Evolutionary conservation across 495 filamentous ascomycete genomes (phyloP).

Genomic region (Parathielavia hyrcaniae): DNA sequence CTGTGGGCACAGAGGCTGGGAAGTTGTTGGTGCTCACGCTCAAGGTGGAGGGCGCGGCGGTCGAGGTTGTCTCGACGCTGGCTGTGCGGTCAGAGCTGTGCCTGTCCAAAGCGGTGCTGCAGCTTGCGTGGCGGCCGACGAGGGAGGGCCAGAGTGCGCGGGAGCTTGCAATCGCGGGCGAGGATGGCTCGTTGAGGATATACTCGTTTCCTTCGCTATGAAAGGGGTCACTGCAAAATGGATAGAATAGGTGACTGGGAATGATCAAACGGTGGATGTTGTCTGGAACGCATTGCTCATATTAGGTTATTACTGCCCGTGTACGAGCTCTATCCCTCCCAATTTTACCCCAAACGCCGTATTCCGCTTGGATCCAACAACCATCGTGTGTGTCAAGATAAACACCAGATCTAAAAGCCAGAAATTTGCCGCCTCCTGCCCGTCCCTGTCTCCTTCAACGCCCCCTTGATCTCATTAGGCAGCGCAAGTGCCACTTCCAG

Average conservation of each 20-base stretch:
- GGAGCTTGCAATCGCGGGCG: slow-evolving; percentile 72
- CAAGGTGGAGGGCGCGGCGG: slow-evolving; percentile 35
- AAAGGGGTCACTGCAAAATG: background rate
- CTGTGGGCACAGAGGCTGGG: slow-evolving; percentile 60
- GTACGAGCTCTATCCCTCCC: slow-evolving; percentile 1
- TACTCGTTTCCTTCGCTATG: slow-evolving; percentile 47
- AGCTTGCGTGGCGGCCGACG: slow-evolving; percentile 70
- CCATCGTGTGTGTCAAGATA: background rate
- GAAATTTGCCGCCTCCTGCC: background rate
- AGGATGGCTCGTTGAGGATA: slow-evolving; percentile 74
- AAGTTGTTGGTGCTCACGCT: slow-evolving; percentile 43
- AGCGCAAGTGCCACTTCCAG: background rate
- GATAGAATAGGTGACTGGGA: background rate
- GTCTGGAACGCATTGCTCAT: background rate
- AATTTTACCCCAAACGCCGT: slow-evolving; percentile 3
- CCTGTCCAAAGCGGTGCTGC: slow-evolving; percentile 68
- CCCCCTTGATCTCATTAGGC: background rate
- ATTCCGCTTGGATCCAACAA: background rate
- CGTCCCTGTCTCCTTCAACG: background rate
- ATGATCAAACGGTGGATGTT: background rate
- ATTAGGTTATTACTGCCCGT: slow-evolving; percentile 16
- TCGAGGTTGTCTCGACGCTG: slow-evolving; percentile 40
- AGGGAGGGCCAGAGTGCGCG: slow-evolving; percentile 22
- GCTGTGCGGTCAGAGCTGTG: slow-evolving; percentile 41
- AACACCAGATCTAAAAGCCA: background rate